Evolutionary conservation across 176 grass and related monocot genomes (phyloP).

Genomic region (Phyllostachys edulis): DNA sequence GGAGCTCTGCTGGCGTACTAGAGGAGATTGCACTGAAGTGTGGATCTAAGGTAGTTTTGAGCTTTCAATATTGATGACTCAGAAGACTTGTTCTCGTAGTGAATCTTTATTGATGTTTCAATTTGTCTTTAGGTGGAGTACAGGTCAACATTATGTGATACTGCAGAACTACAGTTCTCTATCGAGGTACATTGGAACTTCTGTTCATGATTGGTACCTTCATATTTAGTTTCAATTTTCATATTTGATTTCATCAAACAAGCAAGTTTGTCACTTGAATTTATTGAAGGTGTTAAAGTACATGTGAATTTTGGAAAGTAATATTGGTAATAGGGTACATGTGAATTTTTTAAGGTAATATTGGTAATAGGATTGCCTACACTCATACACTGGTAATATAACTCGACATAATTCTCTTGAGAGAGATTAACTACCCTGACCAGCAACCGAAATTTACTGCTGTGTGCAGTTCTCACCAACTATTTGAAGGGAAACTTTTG

Average conservation of each 20-base stretch:
- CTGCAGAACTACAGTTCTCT: conserved; percentile 68
- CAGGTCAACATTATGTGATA: conserved; percentile 64
- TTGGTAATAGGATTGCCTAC: not conserved
- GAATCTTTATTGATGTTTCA: conserved; percentile 23
- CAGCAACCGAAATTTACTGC: not conserved
- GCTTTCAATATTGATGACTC: not conserved
- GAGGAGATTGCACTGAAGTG: conserved; percentile 79
- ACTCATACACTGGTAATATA: not conserved
- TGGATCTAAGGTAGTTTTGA: conserved; percentile 73
- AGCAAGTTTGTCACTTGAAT: not conserved
- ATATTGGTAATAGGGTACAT: not conserved
- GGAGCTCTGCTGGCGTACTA: conserved; percentile 55
- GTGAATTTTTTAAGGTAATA: not conserved
- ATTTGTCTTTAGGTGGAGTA: conserved; percentile 76
- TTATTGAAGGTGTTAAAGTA: not conserved
- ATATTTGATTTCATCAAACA: not conserved
- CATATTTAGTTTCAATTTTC: not conserved
- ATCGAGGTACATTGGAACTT: conserved; percentile 67
- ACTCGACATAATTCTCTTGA: not conserved
- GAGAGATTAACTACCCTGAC: not conserved
- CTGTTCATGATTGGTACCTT: not conserved
- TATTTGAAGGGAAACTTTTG: not conserved
- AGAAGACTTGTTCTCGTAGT: conserved; percentile 3
- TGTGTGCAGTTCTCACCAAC: conserved; percentile 3
- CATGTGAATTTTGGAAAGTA: conserved; percentile 3